Conservation (phyloP, 495 filamentous ascomycete species). For the Acidomyces sp. region DNA sequence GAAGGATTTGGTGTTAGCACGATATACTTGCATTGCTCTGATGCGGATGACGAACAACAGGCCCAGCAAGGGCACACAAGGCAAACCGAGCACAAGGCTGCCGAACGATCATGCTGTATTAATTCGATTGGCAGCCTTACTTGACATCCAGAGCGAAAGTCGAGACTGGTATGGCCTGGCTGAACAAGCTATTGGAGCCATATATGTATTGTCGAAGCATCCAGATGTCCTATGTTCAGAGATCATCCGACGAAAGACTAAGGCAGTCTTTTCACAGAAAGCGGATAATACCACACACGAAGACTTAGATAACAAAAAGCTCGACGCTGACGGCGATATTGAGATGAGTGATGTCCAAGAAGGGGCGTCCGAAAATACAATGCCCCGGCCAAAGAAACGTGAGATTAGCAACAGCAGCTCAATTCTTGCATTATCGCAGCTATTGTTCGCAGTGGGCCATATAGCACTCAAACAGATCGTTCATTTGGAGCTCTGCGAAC, state of each 20-base stretch:
- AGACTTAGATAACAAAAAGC: constrained; percentile 27
- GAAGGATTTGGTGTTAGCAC: constrained; percentile 72
- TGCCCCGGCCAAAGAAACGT: constrained; percentile 35
- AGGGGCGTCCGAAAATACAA: constrained; percentile 27
- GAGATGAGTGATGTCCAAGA: constrained; percentile 28
- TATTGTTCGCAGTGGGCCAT: constrained; percentile 91
- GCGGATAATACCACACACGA: constrained; percentile 23
- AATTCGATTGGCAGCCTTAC: constrained; percentile 63
- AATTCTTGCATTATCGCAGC: constrained; percentile 70
- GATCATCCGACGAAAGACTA: constrained; percentile 77
- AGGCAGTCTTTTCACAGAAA: constrained; percentile 49
- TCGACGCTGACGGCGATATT: constrained; percentile 28
- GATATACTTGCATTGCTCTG: constrained; percentile 88
- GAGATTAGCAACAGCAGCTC: constrained; percentile 17
- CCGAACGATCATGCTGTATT: constrained; percentile 86
- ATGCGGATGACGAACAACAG: constrained; percentile 65
- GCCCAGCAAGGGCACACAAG: constrained; percentile 40
- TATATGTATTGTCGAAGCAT: constrained; percentile 89
- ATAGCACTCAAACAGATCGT: constrained; percentile 98
- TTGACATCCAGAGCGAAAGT: constrained; percentile 69
- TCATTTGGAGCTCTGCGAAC: constrained; percentile 93
- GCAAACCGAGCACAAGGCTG: constrained; percentile 55
- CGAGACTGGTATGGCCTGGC: constrained; percentile 97
- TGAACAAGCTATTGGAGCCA: constrained; percentile 90
- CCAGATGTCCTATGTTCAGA: constrained; percentile 90